Conservation (phyloP, 1,284 basidiomycete genomes). For the Naganishia albida region DNA sequence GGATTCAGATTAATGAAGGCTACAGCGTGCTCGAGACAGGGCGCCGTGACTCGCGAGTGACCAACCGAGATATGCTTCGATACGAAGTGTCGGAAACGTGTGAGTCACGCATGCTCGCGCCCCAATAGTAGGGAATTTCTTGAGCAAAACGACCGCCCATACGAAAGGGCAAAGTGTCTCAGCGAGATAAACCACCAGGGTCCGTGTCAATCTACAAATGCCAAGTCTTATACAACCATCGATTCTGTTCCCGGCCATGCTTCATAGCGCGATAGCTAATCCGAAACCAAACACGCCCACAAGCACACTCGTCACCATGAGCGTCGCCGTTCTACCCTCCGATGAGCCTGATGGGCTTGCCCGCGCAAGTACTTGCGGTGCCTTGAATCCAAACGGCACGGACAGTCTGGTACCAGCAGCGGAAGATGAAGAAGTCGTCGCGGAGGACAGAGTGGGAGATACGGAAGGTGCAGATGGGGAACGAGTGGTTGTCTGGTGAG, state of each 20-base stretch:
- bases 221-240: constrained; percentile 3
- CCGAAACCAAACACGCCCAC: constrained; percentile 27
- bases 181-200: too few species aligned
- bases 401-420: constrained; percentile 12
- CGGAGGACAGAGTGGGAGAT: not conserved
- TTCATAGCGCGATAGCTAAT: constrained; percentile 16
- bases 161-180: not conserved
- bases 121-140: too few species aligned
- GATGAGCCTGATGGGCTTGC: constrained; percentile 11
- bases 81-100: too few species aligned
- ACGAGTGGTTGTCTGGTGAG: not conserved
- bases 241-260: not conserved
- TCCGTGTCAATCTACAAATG: too few species aligned
- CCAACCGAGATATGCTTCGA: too few species aligned
- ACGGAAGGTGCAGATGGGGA: not conserved
- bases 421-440: constrained; percentile 11
- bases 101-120: too few species aligned
- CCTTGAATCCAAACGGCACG: constrained; percentile 12
- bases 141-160: not conserved
- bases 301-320: constrained; percentile 22
- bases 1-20: not conserved
- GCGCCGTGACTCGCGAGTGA: too few species aligned
- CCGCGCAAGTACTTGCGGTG: constrained; percentile 5
- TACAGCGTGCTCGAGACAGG: not conserved
- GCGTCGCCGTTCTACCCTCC: constrained; percentile 10